Percentiles rank a stretch among this genome's conserved stretches.
These are phyloP conservation scores for Purpureocillium lavendulum DNA, from an alignment of 2,329 filamentous ascomycete genomes.

Conservation along the genomic window DNA sequence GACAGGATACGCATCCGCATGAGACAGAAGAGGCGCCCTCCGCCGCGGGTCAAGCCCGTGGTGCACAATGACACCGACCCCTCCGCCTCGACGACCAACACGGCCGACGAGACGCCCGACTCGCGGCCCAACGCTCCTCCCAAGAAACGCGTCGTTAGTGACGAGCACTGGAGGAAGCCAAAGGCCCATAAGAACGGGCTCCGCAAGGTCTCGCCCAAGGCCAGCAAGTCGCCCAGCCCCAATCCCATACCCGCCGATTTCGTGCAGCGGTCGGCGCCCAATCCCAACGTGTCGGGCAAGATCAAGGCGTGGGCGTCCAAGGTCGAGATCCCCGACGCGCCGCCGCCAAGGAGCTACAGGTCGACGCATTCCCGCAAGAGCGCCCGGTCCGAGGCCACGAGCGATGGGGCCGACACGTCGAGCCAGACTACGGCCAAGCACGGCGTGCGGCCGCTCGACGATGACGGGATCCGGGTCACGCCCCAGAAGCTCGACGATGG, in stretches of 20 bases:
- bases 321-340: slow-evolving; percentile 40
- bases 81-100: slow-evolving; percentile 10
- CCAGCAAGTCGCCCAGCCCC: slow-evolving; percentile 15
- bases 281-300: slow-evolving; percentile 49
- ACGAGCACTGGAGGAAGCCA: slow-evolving; percentile 75
- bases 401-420: slow-evolving; percentile 16
- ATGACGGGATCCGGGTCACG: slow-evolving; percentile 36
- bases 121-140: slow-evolving; percentile 47
- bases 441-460: slow-evolving; percentile 13
- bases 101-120: slow-evolving; percentile 11
- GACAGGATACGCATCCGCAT: slow-evolving; percentile 50
- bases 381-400: slow-evolving; percentile 14
- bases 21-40: slow-evolving; percentile 34
- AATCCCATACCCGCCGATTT: slow-evolving; percentile 48
- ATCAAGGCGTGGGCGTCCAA: slow-evolving; percentile 53
- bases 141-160: slow-evolving; percentile 87
- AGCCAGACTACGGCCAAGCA: slow-evolving; percentile 20
- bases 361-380: slow-evolving; percentile 25
- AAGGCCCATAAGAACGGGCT: slow-evolving; percentile 43
- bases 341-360: slow-evolving; percentile 25
- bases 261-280: slow-evolving; percentile 40
- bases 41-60: slow-evolving; percentile 19
- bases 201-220: slow-evolving; percentile 29
- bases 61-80: slow-evolving; percentile 15
- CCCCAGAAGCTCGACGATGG: slow-evolving; percentile 24